Evolutionary conservation across 306 rosid species (phyloP).

Genomic region (Cicer judaicum): DNA sequence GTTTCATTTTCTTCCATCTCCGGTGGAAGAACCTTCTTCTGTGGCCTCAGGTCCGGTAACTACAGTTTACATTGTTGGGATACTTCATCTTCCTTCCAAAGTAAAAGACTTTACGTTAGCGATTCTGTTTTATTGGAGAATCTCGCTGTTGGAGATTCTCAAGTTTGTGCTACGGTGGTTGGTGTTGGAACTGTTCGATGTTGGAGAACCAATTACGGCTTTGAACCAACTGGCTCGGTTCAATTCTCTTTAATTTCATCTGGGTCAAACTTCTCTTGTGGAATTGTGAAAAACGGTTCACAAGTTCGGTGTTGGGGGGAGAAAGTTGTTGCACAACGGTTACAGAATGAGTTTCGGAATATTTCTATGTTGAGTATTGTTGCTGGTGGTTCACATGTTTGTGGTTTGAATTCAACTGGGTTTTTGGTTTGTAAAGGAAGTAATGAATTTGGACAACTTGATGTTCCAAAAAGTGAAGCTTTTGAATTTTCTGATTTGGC

Average conservation of each 20-base stretch:
- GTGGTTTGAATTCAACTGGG: conserved; percentile 72
- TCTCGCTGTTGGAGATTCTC: conserved; percentile 69
- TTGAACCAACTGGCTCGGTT: conserved; percentile 44
- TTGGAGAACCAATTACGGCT: conserved; percentile 54
- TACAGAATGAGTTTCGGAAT: conserved; percentile 57
- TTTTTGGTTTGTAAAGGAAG: conserved; percentile 65
- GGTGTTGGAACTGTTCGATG: conserved; percentile 57
- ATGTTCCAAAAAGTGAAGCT: conserved; percentile 53
- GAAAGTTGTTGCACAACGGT: conserved; percentile 24
- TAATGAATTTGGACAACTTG: conserved; percentile 60
- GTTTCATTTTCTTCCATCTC: conserved; percentile 63
- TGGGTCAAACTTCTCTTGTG: conserved; percentile 85
- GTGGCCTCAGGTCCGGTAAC: conserved; percentile 75
- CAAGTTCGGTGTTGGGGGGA: conserved; percentile 76
- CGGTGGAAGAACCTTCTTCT: conserved; percentile 70
- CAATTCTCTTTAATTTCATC: conserved; percentile 68
- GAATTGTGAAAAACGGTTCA: conserved; percentile 46
- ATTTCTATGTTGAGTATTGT: conserved; percentile 60
- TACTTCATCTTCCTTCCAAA: conserved; percentile 37
- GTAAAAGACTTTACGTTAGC: conserved; percentile 55
- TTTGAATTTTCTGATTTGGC: conserved; percentile 56
- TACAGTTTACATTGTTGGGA: conserved; percentile 65
- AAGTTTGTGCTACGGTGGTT: conserved; percentile 65
- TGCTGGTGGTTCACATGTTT: conserved; percentile 73
- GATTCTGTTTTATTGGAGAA: conserved; percentile 53